Evolutionary conservation across 441 rosid species (phyloP).

Genomic region (Populus hybrid): DNA sequence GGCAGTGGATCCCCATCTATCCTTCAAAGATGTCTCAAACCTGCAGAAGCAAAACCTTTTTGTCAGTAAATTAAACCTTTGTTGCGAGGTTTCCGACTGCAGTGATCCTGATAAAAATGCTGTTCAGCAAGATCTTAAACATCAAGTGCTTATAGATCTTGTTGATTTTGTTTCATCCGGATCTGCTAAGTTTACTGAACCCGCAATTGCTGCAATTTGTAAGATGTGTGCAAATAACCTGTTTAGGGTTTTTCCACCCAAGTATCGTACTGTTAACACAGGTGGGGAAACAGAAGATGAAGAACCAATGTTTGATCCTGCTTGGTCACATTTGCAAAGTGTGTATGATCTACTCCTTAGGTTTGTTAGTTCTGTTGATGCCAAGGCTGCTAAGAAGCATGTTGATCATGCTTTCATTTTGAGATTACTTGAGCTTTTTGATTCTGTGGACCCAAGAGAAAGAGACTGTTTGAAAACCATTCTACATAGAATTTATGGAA

Average conservation of each 20-base stretch:
- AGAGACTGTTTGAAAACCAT: slow-evolving; percentile 74
- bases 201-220: slow-evolving; percentile 55
- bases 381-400: slow-evolving; percentile 62
- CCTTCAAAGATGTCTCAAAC: slow-evolving; percentile 70
- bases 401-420: slow-evolving; percentile 54
- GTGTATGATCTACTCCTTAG: slow-evolving; percentile 64
- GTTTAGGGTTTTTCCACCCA: slow-evolving; percentile 69
- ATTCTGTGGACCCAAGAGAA: slow-evolving; percentile 78
- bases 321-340: slow-evolving; percentile 69
- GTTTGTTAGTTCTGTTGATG: slow-evolving; percentile 54
- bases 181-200: slow-evolving; percentile 57
- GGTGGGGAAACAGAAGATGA: slow-evolving; percentile 65
- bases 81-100: slow-evolving; percentile 54
- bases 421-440: slow-evolving; percentile 71
- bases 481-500: slow-evolving; percentile 54
- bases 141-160: slow-evolving; percentile 51
- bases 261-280: slow-evolving; percentile 39
- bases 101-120: slow-evolving; percentile 45
- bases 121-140: slow-evolving; percentile 51
- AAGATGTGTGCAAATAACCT: slow-evolving; percentile 60
- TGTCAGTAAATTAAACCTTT: slow-evolving; percentile 63
- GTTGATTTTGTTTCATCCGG: slow-evolving; percentile 70
- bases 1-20: slow-evolving; percentile 65
- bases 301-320: slow-evolving; percentile 73
- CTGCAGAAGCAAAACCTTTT: slow-evolving; percentile 66